Evolutionary conservation across 306 rosid species (phyloP), one percentile per base, ranked within the genome.

Genomic region (Sicyos edulis): DNA sequence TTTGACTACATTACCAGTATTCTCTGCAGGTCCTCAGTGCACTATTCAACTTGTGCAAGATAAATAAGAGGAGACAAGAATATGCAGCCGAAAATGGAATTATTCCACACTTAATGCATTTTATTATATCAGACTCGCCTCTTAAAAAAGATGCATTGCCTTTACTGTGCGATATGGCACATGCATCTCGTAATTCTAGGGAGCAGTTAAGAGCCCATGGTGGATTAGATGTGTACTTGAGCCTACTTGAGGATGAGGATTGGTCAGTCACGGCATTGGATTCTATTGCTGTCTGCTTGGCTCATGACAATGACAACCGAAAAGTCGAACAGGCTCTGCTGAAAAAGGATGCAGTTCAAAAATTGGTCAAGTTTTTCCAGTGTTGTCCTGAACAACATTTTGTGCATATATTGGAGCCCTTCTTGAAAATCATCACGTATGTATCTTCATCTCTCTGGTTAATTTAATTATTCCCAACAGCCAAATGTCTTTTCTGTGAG

Each of bases 31-130:
- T 95, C 76, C 80, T 95, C 84, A 91, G 88, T 22, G 96, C 99
- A 7, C 85, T 95, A 68, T 95, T 95, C 86, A 95, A 91, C 76
- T 82, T 95, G 79, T 95, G 99, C 88, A 95, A 95, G 84, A 91
- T 95, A 83, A 95, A 95, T 83, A 95, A 95, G 87, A 87, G 99
- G 85, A 95, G 99, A 72, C 99, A 95, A 75, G 99, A 95, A 80
- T 96, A 91, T 61, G 99, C 99, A 60, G 97, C 97, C 72, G 99
- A 95, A 88, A 95, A 89, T 91, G 99, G 99, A 85, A 91, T 95
- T 65, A 95, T 95, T 82, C 99, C 99, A 74, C 99, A 95, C 75
- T 83, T 95, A 54, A 91, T 95, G 99, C 96, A 76, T 73, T 89
- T 91, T 78, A 87, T 95, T 66, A 92, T 90, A 71, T 95, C 89